Base-by-base conservation (phyloP, 108 stramenopile species). In the Cyclotella cryptica region DNA sequence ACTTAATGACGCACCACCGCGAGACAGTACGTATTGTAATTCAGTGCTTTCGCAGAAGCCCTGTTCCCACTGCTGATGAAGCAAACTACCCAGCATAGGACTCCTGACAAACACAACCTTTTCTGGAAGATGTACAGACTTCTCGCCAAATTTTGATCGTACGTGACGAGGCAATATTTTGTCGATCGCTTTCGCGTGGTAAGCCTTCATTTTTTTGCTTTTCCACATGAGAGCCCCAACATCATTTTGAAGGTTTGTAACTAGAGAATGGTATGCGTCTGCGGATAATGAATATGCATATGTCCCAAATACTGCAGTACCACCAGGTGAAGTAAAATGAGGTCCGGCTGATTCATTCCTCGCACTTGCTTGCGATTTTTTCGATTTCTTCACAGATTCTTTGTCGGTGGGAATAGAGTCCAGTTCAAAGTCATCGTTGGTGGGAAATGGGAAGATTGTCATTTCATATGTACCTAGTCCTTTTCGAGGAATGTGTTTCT, bases 191-290 rank as follows among this genome's bases (percentile, higher is more conserved):
- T 96, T 96, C 22, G 91, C 93, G 17, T 67, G 49, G 70, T 93
- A 94, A 4, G 83, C 77, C 68, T 90, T 82, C 82, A 86, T 88
- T 44, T 89, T 81, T 66, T 94, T 96, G 8, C 93, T 91, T 70
- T 90, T 90, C 93, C 92, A 96, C 72, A 96, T 67, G 46, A 94
- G 70, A 13, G 92, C 80, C 2, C 93, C 93, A 19, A 96, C 90
- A 77, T 96, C 95, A 15, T 84, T 85, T 66, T 84, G 88, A 18
- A 96, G 76, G 12, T 66, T 75, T 0, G 73, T 29, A 40, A 96
- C 45, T 13, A 96, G 66, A 42, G 81, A 68, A 45, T 80, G 76
- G 58, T 88, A 92, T 3, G 87, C 93, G 44, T 71, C 28, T 30
- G 79, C 49, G 17, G 93, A 92, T 27, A 94, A 81, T 86, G 89